Conservation (phyloP, 202 grass and related monocot species). For the Schoenoplectus tabernaemontani region DNA sequence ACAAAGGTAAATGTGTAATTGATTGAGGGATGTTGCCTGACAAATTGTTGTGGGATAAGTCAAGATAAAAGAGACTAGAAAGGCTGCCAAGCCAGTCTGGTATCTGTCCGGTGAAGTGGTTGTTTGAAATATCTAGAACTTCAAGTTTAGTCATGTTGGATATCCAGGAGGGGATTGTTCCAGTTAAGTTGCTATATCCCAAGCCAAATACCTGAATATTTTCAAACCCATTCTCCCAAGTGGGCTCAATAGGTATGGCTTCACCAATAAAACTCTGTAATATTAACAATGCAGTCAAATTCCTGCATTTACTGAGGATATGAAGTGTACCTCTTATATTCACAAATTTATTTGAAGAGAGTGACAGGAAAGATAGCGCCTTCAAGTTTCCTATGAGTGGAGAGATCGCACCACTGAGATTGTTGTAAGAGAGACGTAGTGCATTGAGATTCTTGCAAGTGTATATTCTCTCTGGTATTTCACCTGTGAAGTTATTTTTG, state of each 20-base stretch:
- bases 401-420: slow-evolving; percentile 28
- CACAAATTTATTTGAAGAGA: slow-evolving; percentile 21
- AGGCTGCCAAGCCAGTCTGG: slow-evolving; percentile 54
- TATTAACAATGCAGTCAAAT: slow-evolving; percentile 39
- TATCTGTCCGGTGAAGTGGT: slow-evolving; percentile 57
- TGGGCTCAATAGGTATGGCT: slow-evolving; percentile 23
- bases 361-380: slow-evolving; percentile 38
- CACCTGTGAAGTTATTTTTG: slow-evolving; percentile 44
- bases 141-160: slow-evolving; percentile 42
- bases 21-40: slow-evolving; percentile 46
- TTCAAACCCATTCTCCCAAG: slow-evolving; percentile 44
- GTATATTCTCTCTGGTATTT: slow-evolving; percentile 50
- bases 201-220: slow-evolving; percentile 49
- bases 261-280: slow-evolving; percentile 33
- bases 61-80: slow-evolving; percentile 60
- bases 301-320: slow-evolving; percentile 29
- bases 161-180: slow-evolving; percentile 67
- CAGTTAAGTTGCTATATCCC: slow-evolving; percentile 33
- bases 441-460: slow-evolving; percentile 35
- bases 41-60: slow-evolving; percentile 57
- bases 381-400: slow-evolving; percentile 40
- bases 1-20: slow-evolving; percentile 41
- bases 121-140: slow-evolving; percentile 59
- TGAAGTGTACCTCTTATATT: slow-evolving; percentile 44
- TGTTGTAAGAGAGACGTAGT: slow-evolving; percentile 37